Conservation (phyloP, 192 early-diverging fungal species). For the Coemansia sp. region DNA sequence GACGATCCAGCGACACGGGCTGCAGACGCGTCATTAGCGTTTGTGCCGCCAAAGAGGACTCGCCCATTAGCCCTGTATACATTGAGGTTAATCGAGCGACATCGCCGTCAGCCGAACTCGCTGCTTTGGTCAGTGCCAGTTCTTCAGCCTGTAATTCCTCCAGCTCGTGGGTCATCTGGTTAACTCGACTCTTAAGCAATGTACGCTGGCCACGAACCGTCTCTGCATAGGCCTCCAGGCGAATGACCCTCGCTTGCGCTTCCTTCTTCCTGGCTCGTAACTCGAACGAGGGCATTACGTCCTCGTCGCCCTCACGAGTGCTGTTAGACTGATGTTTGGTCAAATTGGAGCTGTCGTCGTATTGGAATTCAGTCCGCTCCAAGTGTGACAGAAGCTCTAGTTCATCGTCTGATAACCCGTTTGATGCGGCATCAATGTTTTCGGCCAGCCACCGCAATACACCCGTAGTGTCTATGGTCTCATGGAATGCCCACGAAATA, state of each 20-base stretch:
- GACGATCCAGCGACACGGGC: background rate
- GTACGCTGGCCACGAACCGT: slow-evolving; percentile 18
- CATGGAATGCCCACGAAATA: slow-evolving; percentile 50
- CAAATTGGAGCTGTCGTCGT: background rate
- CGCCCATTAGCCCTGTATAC: slow-evolving; percentile 30
- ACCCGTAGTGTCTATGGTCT: slow-evolving; percentile 36
- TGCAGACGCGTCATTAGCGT: slow-evolving; percentile 16
- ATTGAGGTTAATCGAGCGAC: slow-evolving; percentile 23
- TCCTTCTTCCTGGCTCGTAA: slow-evolving; percentile 7
- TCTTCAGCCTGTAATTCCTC: slow-evolving; percentile 32
- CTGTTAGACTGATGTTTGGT: background rate
- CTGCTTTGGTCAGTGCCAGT: slow-evolving; percentile 16
- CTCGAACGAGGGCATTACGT: slow-evolving; percentile 20
- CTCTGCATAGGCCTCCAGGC: slow-evolving; percentile 16
- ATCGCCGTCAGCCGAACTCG: slow-evolving; percentile 25
- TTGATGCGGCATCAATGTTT: slow-evolving; percentile 27
- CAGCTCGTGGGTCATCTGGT: slow-evolving; percentile 29
- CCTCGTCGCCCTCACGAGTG: background rate
- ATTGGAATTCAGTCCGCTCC: slow-evolving; percentile 24
- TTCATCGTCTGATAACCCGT: slow-evolving; percentile 32
- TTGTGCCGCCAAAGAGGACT: slow-evolving; percentile 24
- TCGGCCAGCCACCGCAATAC: slow-evolving; percentile 36
- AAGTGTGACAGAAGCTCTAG: slow-evolving; percentile 36
- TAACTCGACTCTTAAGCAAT: slow-evolving; percentile 19
- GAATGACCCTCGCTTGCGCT: slow-evolving; percentile 1